A percentile compares a stretch with the other conserved stretches of the same genome.
phyloP scores from a whole-genome alignment of 2,329 filamentous ascomycete genomes.

The Penicillium paneum region DNA sequence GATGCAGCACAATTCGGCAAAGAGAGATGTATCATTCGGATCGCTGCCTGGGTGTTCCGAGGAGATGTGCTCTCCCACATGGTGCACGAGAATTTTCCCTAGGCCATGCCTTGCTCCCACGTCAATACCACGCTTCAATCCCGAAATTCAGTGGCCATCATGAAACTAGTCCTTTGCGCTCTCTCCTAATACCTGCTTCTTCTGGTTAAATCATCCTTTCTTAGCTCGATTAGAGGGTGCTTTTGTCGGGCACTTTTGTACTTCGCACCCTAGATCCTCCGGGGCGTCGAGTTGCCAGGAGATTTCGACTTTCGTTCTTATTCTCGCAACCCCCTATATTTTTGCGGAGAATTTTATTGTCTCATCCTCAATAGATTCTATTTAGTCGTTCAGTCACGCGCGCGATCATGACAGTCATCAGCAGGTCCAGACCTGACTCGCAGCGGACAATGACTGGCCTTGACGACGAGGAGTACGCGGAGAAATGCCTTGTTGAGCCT shows the following conservation, averaged over 20 bases:
- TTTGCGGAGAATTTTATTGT: neutral
- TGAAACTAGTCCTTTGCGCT: neutral
- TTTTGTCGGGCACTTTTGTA: neutral
- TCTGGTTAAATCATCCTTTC: constrained; percentile 8
- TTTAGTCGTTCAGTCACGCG: neutral
- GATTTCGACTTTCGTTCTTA: neutral
- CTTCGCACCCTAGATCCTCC: neutral
- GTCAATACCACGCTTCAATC: constrained; percentile 17
- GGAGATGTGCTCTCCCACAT: constrained; percentile 19
- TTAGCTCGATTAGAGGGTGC: neutral
- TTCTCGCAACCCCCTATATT: neutral
- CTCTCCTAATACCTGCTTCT: constrained; percentile 18
- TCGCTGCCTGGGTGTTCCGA: neutral
- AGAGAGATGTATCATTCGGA: constrained; percentile 19
- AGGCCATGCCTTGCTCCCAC: constrained; percentile 24
- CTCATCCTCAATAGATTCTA: neutral
- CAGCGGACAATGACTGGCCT: constrained; percentile 11
- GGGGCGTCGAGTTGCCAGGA: neutral
- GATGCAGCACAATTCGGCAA: neutral
- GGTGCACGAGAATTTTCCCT: constrained; percentile 15
- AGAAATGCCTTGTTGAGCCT: constrained; percentile 31
- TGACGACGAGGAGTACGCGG: constrained; percentile 19
- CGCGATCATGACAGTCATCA: constrained; percentile 12
- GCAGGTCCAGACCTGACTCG: constrained; percentile 13
- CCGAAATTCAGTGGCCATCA: constrained; percentile 3